Conservation (phyloP, 192 early-diverging fungal species). For the Lobosporangium transversale region DNA sequence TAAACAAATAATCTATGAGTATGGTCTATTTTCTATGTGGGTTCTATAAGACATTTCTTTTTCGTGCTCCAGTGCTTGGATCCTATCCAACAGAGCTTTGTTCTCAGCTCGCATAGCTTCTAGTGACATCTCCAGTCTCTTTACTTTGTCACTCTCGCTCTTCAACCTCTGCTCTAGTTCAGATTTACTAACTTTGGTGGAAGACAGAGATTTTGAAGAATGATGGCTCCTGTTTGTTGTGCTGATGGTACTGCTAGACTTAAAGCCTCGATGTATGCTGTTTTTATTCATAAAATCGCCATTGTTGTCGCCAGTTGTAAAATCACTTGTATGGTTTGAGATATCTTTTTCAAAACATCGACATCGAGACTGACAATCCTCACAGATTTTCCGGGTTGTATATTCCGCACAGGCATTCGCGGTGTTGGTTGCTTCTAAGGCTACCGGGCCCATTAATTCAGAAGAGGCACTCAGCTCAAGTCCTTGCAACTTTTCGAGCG, state of each 20-base stretch:
- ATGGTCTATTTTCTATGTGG: too few species aligned
- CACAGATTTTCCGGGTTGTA: constrained; percentile 7
- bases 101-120: constrained; percentile 42
- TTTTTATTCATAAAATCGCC: too few species aligned
- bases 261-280: too few species aligned
- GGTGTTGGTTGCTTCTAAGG: neutral
- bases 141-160: constrained; percentile 22
- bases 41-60: too few species aligned
- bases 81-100: constrained; percentile 37
- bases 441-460: neutral
- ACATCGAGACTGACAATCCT: constrained; percentile 26
- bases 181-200: neutral
- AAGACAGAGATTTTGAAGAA: constrained; percentile 17
- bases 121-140: constrained; percentile 43
- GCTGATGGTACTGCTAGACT: neutral
- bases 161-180: constrained; percentile 18
- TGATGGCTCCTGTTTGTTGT: constrained; percentile 3
- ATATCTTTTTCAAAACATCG: constrained; percentile 3
- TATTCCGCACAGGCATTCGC: neutral
- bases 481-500: neutral
- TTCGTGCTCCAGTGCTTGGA: constrained; percentile 40
- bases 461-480: neutral
- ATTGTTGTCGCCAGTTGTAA: neutral
- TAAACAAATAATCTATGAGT: too few species aligned
- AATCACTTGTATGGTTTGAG: neutral